Conservation (phyloP, 176 grass and related monocot species). For the Cymbopogon citratus region DNA sequence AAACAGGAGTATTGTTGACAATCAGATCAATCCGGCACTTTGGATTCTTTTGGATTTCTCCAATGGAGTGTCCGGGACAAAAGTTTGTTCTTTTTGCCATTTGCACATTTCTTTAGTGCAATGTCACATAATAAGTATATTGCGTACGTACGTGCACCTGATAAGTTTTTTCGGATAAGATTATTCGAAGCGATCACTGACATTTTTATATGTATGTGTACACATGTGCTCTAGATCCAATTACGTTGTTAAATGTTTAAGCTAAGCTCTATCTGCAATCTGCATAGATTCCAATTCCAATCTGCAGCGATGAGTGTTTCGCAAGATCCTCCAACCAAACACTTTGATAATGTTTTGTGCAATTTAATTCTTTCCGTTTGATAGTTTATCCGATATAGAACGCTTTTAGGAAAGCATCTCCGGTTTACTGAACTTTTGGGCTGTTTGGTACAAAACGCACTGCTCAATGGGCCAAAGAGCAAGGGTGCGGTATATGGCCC, state of each 20-base stretch:
- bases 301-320: too few species aligned
- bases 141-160: background rate
- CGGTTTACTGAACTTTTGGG: background rate
- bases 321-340: too few species aligned
- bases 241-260: background rate
- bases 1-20: background rate
- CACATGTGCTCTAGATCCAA: background rate
- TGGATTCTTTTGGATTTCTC: conserved; percentile 2
- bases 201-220: background rate
- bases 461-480: background rate
- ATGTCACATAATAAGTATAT: background rate
- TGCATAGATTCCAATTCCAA: too few species aligned
- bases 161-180: background rate
- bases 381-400: too few species aligned
- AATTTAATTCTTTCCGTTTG: background rate
- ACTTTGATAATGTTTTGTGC: too few species aligned
- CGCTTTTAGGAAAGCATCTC: background rate
- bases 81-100: conserved; percentile 15
- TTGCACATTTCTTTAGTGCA: conserved; percentile 29
- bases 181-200: conserved; percentile 9
- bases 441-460: background rate
- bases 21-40: background rate
- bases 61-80: background rate
- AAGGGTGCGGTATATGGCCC: background rate
- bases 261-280: background rate